Conservation (phyloP, 257 asterid species). For the Capsicum rhomboideum region DNA sequence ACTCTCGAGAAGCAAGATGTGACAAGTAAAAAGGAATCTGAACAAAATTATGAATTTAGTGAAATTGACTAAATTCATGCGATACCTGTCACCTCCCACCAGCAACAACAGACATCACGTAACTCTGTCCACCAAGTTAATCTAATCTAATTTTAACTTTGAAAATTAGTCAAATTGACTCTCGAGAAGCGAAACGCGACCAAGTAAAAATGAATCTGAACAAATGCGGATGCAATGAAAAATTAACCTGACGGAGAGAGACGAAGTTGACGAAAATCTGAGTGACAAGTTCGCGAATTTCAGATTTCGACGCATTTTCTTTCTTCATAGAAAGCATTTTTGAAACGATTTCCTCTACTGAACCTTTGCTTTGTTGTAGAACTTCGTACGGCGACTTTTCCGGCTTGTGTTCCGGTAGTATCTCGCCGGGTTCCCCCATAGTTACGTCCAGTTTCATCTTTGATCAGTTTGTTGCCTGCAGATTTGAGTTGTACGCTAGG, state of each 20-base stretch:
- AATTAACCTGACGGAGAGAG: conserved; percentile 74
- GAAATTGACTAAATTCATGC: no score
- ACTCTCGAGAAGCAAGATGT: no score
- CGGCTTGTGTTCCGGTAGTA: conserved; percentile 74
- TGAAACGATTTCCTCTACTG: conserved; percentile 69
- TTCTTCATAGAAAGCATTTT: conserved; percentile 64
- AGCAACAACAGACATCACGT: no score
- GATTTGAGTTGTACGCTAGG: not conserved
- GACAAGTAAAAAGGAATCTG: no score
- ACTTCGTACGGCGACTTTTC: conserved; percentile 65
- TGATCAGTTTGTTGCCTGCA: not conserved
- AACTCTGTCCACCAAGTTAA: no score
- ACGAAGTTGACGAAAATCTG: conserved; percentile 80
- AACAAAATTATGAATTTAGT: no score
- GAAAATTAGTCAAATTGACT: no score
- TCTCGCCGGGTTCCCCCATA: conserved; percentile 91
- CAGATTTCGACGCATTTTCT: conserved; percentile 51
- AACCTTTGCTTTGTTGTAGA: conserved; percentile 54
- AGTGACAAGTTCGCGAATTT: conserved; percentile 63
- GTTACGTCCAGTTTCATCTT: conserved; percentile 31
- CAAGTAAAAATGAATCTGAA: not conserved
- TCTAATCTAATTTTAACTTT: no score
- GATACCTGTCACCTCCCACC: no score
- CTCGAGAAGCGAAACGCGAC: no score
- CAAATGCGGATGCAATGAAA: not conserved